A percentile compares a stretch with the other conserved stretches of the same genome.
Evolutionary conservation across 345 rosid species (phyloP).

Genomic region (Mallotus nudiflorus): DNA sequence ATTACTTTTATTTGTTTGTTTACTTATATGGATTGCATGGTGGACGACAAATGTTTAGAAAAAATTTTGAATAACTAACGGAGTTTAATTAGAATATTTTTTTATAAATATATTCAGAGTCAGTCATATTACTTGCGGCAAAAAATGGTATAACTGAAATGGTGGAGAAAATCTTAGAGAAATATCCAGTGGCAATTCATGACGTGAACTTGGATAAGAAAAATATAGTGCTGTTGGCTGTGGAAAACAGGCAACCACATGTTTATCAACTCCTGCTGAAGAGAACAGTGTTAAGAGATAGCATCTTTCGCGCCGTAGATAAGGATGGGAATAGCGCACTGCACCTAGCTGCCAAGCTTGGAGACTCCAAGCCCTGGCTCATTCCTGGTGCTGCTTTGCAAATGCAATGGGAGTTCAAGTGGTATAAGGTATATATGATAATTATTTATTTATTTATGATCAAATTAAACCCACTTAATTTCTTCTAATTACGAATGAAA

Average conservation of each 20-base stretch:
- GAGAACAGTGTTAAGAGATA: slow-evolving; percentile 15
- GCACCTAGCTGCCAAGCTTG: slow-evolving; percentile 51
- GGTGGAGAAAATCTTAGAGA: slow-evolving; percentile 30
- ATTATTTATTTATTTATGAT: background rate
- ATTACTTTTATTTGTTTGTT: too few species aligned
- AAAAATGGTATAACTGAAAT: slow-evolving; percentile 36
- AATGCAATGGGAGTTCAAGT: slow-evolving; percentile 68
- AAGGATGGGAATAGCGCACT: slow-evolving; percentile 43
- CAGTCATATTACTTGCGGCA: slow-evolving; percentile 34
- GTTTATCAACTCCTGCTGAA: slow-evolving; percentile 34
- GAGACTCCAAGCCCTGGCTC: slow-evolving; percentile 50
- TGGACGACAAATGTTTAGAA: too few species aligned
- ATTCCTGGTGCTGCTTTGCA: slow-evolving; percentile 56
- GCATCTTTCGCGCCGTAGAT: slow-evolving; percentile 42
- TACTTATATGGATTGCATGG: too few species aligned
- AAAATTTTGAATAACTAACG: too few species aligned
- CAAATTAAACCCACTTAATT: too few species aligned
- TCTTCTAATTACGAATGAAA: too few species aligned
- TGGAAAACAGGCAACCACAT: slow-evolving; percentile 51
- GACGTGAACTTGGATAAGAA: slow-evolving; percentile 31
- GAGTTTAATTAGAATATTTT: too few species aligned
- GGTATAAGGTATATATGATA: slow-evolving; percentile 46
- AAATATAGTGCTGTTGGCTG: slow-evolving; percentile 44
- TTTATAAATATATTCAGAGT: background rate
- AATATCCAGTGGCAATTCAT: slow-evolving; percentile 27